phyloP scores from a whole-genome alignment of 805 yeast species.

The Jamesozyma gamospora region DNA sequence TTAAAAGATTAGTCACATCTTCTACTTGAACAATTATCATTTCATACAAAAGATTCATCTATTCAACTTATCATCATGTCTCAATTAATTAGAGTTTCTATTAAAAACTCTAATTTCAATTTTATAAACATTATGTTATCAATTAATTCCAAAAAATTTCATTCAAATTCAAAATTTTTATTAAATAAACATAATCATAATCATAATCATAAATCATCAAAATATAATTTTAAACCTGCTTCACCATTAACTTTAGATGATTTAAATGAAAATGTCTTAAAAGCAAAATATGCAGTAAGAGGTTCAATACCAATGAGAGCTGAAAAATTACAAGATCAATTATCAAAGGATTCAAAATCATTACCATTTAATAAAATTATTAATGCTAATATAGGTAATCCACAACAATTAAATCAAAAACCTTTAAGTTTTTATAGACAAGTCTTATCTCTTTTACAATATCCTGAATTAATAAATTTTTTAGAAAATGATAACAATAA shows the following conservation, averaged over 20 bases:
- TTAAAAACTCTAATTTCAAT: too few relatives aligned
- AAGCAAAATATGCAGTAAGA: slow-evolving; percentile 92
- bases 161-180: too few relatives aligned
- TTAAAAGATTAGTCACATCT: too few relatives aligned
- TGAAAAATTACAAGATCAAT: slow-evolving; percentile 59
- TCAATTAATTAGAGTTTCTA: too few relatives aligned
- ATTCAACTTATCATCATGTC: too few relatives aligned
- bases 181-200: background rate
- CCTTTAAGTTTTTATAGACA: slow-evolving; percentile 95
- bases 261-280: slow-evolving; percentile 62
- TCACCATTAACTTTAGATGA: slow-evolving; percentile 37
- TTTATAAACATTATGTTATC: too few relatives aligned
- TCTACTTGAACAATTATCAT: too few relatives aligned
- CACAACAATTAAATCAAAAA: slow-evolving; percentile 90
- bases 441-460: slow-evolving; percentile 75
- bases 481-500: slow-evolving; percentile 10
- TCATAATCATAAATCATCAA: background rate
- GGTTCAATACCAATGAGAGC: slow-evolving; percentile 92
- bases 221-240: slow-evolving; percentile 23
- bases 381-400: slow-evolving; percentile 93
- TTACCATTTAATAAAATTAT: slow-evolving; percentile 73
- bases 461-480: slow-evolving; percentile 54
- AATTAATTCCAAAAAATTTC: too few relatives aligned
- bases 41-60: too few relatives aligned
- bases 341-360: slow-evolving; percentile 45